Base-by-base conservation (phyloP, 495 filamentous ascomycete genomes). In the Hamigera avellanea region DNA sequence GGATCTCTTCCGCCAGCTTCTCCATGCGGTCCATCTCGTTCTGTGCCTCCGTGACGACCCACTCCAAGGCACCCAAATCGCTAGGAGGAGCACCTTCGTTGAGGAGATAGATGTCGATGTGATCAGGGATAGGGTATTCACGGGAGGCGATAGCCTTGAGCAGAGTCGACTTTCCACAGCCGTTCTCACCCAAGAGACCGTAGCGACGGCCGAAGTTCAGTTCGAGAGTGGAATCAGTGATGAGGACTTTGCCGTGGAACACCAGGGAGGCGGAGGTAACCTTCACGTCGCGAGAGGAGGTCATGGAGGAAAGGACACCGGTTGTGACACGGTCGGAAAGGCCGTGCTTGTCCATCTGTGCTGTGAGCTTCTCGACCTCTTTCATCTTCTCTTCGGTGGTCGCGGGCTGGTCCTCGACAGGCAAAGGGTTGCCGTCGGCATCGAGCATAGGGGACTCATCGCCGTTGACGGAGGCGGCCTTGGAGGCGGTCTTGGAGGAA, bases 261-360 rank as follows among this genome's bases (percentile, higher is more conserved):
- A 93, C 86, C 36, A 99, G 69, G 23, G 82, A 93, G 48, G 78
- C 76, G 26, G 89, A 95, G 35, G 83, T 91, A 56, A 99, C 83
- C 73, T 99, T 99, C 55, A 91, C 84, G 58, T 99, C 91, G 51
- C 86, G 78, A 65, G 81, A 88, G 28, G 82, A 64, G 35, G 73
- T 59, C 31, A 91, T 69, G 18, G 93, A 96, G 14, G 89, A 72
- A 19, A 99, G 72, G 17, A 99, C 93, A 74, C 91, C 91, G 37
- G 91, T 99, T 41, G 93, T 96, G 55, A 99, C 93, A 56, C 91
- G 83, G 61, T 99, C 91, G 13, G 93, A 96, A 19, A 99, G 67
- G 51, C 91, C 91, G 52, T 95, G 75, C 64, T 93, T 83, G 62
- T 96, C 91, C 73, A 94, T 80, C 69, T 99, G 91, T 37, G 89